A percentile compares a stretch with the other conserved stretches of the same genome.
These are phyloP conservation scores for Claviceps humidiphila DNA, from an alignment of 2,329 filamentous ascomycete genomes.

Conservation along the genomic window DNA sequence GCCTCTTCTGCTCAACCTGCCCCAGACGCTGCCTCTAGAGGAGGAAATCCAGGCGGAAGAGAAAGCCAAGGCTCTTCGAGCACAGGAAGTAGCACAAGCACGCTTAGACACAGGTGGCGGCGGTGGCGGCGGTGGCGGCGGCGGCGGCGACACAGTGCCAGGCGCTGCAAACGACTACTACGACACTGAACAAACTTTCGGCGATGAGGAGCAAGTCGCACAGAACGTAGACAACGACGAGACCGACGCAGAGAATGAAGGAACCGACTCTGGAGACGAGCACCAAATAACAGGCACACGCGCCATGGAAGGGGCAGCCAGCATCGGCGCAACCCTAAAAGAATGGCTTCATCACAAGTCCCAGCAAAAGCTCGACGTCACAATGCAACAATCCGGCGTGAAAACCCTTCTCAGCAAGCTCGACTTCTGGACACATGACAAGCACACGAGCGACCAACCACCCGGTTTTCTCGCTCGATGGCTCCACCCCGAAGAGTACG, in stretches of 20 bases:
- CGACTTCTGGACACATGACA: constrained; percentile 14
- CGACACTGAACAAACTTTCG: constrained; percentile 21
- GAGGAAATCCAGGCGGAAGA: constrained; percentile 31
- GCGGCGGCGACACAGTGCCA: constrained; percentile 2
- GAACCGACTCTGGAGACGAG: constrained; percentile 15
- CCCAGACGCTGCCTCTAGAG: constrained; percentile 52
- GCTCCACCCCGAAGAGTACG: constrained; percentile 65
- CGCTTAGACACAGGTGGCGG: constrained; percentile 7
- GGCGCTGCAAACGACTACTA: constrained; percentile 23
- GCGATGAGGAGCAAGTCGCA: constrained; percentile 16
- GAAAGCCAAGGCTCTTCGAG: constrained; percentile 32
- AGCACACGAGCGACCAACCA: constrained; percentile 14
- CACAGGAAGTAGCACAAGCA: constrained; percentile 11
- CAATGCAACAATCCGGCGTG: constrained; percentile 15
- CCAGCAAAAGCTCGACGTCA: constrained; percentile 18
- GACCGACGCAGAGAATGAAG: constrained; percentile 13
- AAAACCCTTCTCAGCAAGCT: constrained; percentile 15
- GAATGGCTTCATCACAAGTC: constrained; percentile 25
- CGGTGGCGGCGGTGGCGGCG: too few species aligned
- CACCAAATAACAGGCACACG: constrained; percentile 14
- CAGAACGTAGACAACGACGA: constrained; percentile 15
- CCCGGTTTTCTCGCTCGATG: constrained; percentile 51
- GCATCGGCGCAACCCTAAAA: constrained; percentile 17
- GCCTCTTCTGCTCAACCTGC: constrained; percentile 67
- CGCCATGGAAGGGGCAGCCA: constrained; percentile 25